Percentiles rank a stretch among this genome's conserved stretches.
Conservation (phyloP, 345 rosid genomes). For the Acer negundo region DNA sequence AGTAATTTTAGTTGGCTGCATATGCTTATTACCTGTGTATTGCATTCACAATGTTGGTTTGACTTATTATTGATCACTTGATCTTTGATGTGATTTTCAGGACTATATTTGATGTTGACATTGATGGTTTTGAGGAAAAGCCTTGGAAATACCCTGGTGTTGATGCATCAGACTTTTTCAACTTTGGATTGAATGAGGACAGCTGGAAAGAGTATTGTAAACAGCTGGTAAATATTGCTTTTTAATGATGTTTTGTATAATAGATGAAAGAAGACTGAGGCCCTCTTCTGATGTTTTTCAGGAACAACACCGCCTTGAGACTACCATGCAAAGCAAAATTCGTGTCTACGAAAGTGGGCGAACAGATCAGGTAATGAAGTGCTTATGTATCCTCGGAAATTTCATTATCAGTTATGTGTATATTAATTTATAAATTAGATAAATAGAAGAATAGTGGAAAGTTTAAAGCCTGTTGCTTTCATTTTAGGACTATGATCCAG, state of each 20-base stretch:
- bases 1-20: slow-evolving; percentile 49
- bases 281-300: slow-evolving; percentile 36
- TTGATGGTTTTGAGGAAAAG: slow-evolving; percentile 93
- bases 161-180: slow-evolving; percentile 85
- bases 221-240: slow-evolving; percentile 70
- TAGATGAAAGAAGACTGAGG: slow-evolving; percentile 27
- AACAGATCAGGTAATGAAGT: slow-evolving; percentile 71
- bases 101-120: slow-evolving; percentile 95
- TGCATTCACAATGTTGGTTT: not conserved
- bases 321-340: slow-evolving; percentile 97
- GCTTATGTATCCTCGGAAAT: slow-evolving; percentile 11
- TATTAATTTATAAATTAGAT: not conserved
- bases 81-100: slow-evolving; percentile 44
- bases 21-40: slow-evolving; percentile 3
- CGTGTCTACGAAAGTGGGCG: slow-evolving; percentile 98
- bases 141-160: slow-evolving; percentile 91
- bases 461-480: slow-evolving; percentile 22
- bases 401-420: not conserved
- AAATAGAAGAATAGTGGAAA: not conserved
- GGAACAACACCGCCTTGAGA: slow-evolving; percentile 91
- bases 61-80: slow-evolving; percentile 13
- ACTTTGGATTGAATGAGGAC: slow-evolving; percentile 93
- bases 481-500: slow-evolving; percentile 90
- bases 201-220: slow-evolving; percentile 99
- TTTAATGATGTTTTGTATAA: slow-evolving; percentile 24